Evolutionary conservation across 352 stramenopile genomes (phyloP).

Genomic region (Phytophthora pistaciae): DNA sequence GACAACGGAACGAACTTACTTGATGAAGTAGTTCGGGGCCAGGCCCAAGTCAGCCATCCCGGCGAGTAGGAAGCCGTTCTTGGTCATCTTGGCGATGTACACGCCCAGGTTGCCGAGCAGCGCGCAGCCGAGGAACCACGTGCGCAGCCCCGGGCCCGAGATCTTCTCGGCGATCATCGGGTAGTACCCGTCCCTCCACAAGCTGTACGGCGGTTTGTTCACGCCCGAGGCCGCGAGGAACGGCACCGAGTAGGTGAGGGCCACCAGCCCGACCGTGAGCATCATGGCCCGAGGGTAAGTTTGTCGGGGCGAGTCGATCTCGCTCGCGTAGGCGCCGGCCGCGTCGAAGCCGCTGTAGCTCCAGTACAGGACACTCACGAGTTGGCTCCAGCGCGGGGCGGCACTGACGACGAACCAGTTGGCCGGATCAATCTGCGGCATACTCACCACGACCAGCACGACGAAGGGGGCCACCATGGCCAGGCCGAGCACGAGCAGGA

Average conservation of each 20-base stretch:
- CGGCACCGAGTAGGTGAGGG: conserved; percentile 91
- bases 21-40: conserved; percentile 87
- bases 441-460: conserved; percentile 75
- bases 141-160: conserved; percentile 82
- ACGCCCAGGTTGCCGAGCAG: conserved; percentile 93
- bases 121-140: conserved; percentile 92
- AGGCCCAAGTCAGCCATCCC: conserved; percentile 91
- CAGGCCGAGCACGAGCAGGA: conserved; percentile 85
- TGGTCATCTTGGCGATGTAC: conserved; percentile 95
- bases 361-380: conserved; percentile 97
- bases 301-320: conserved; percentile 87
- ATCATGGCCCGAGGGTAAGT: conserved; percentile 92
- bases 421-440: conserved; percentile 61
- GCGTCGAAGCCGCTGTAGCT: conserved; percentile 97
- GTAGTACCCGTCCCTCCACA: conserved; percentile 95
- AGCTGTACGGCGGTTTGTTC: conserved; percentile 77
- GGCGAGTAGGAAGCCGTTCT: conserved; percentile 93
- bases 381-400: conserved; percentile 77
- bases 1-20: conserved; percentile 51
- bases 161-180: conserved; percentile 89
- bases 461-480: conserved; percentile 94
- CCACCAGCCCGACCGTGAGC: conserved; percentile 82
- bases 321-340: conserved; percentile 92
- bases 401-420: conserved; percentile 78
- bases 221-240: conserved; percentile 90